Evolutionary conservation across 2,329 filamentous ascomycete species (phyloP), one percentile per base, ranked within the genome.

Genomic region (Endoconidiophora laricicola): DNA sequence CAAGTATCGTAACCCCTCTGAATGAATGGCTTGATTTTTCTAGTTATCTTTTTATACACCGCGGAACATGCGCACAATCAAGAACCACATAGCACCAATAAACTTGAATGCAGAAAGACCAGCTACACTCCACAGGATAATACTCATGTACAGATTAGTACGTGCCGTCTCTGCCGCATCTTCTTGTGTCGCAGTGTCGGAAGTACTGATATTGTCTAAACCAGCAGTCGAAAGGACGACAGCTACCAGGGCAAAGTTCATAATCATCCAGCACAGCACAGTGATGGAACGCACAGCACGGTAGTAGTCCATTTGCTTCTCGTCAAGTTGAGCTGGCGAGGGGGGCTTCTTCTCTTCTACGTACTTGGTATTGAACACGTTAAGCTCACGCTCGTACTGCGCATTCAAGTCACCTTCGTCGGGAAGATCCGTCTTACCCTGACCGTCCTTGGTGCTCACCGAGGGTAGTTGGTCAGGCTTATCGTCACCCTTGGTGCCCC

Each of bases 401-500:
- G 86, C 84, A 65, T 98, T 94, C 54, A 98, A 73, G 65, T 96
- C 91, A 41, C 83, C 85, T 60, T 96, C 91, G 58, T 96, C 91
- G 4, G 88, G 88, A 1, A 98, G 80, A 57, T 96, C 88, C 55
- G 94, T 91, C 71, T 96, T 95, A 58, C 88, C 91, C 57, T 71
- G 67, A 57, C 86, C 90, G 42, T 93, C 84, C 64, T 95, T 94
- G 49, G 88, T 82, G 58, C 81, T 88, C 58, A 91, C 90, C 0
- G 81, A 86, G 1, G 86, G 86, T 48, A 95, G 76, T 61, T 90
- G 88, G 58, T 94, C 87, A 5, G 90, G 75, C 65, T 94, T 95
- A 67, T 95, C 90, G 63, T 96, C 91, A 59, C 91, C 91, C 66
- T 96, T 98, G 43, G 91, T 98, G 42, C 91, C 91, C 91, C 91